Evolutionary conservation across 2,329 filamentous ascomycete species (phyloP), one percentile per base, ranked within the genome.

Genomic region (Zalaria obscura): DNA sequence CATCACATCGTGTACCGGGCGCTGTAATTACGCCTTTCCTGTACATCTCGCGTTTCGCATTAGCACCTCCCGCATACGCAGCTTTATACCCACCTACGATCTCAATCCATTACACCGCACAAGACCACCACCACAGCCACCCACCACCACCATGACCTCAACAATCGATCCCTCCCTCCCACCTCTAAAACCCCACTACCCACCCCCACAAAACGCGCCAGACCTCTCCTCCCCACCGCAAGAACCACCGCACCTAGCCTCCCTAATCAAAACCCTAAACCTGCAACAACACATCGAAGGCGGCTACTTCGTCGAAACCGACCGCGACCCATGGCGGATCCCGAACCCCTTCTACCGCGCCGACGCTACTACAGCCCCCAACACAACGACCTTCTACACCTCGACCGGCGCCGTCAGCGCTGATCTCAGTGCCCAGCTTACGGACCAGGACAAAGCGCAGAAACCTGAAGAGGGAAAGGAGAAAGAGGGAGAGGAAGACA

Each of bases 291-390:
- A 82, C 56, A 67, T 75, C 35, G 76, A 81, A 60, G 77, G 78
- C 40, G 76, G 77, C 36, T 81, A 76, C 60, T 82, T 73, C 51
- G 60, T 58, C 47, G 73, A 79, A 55, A 82, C 76, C 1, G 75
- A 82, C 57, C 65, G 69, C 42, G 65, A 71, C 47, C 50, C 62
- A 2, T 59, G 61, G 9, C 63, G 63, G 2, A 62, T 82, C 11
- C 67, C 74, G 0, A 77, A 75, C 27, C 72, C 73, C 0, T 76
- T 75, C 50, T 45, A 53, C 9, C 41, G 47, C 29, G 38, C 48
- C 11, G 29, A 28, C 4, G 29, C n/a, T 3, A 11, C 31, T 25
- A 4, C 28, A 31, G 31, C 27, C 25, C 7, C 35, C 26, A 33
- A 38, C 11, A 27, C 18, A 25, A 39, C 32, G 4, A 47, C 47